Evolutionary conservation across 2,329 filamentous ascomycete genomes (phyloP).

Genomic region (Ceratocystis smalleyi): DNA sequence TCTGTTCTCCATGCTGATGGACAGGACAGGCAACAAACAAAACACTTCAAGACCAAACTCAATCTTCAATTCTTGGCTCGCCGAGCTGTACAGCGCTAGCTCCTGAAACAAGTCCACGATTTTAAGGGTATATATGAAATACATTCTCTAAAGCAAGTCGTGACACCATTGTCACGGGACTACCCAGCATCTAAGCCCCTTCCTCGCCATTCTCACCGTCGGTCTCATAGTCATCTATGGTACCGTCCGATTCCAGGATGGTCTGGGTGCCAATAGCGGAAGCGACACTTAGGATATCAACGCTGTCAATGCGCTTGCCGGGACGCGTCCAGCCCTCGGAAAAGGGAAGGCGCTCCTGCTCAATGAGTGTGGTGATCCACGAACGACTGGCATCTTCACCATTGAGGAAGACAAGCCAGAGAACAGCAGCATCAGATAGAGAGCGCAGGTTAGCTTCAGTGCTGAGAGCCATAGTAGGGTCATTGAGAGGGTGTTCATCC

Average conservation of each 20-base stretch:
- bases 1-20: no score
- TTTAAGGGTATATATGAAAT: no score
- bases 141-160: no score
- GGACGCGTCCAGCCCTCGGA: conserved; percentile 14
- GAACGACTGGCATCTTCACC: conserved; percentile 18
- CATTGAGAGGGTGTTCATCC: conserved; percentile 19
- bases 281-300: not conserved
- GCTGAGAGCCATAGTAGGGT: conserved; percentile 20
- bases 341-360: conserved; percentile 16
- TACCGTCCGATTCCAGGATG: not conserved
- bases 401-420: conserved; percentile 19
- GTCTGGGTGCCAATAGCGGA: conserved; percentile 3
- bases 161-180: no score
- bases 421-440: conserved; percentile 19
- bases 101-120: no score
- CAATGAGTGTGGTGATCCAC: conserved; percentile 19
- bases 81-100: no score
- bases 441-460: conserved; percentile 16
- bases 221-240: no score
- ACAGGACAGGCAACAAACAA: no score
- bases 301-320: not conserved
- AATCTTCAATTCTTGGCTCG: no score
- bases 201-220: no score
- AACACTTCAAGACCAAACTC: no score
- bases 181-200: no score